Conservation (phyloP, 2,329 filamentous ascomycete species). For the Curvularia eragrostidis region DNA sequence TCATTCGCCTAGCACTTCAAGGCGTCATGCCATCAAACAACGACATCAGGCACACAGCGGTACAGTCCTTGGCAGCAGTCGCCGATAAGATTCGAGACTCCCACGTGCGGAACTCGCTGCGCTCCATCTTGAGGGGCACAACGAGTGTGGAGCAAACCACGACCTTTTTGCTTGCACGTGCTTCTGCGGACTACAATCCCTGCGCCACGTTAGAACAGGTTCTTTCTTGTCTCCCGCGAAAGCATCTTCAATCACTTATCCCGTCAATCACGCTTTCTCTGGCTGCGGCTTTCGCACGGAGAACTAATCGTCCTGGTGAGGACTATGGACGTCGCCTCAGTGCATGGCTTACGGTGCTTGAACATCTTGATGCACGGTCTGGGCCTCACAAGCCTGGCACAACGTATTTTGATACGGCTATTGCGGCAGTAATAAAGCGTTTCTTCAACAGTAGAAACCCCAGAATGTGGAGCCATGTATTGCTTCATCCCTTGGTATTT, state of each 20-base stretch:
- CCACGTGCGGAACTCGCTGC: constrained; percentile 7
- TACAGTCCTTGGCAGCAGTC: constrained; percentile 8
- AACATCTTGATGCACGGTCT: constrained; percentile 20
- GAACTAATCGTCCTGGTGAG: not conserved
- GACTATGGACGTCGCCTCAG: constrained; percentile 10
- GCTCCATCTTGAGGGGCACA: constrained; percentile 7
- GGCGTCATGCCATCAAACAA: constrained; percentile 7
- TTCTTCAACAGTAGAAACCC: constrained; percentile 1
- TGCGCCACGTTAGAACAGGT: constrained; percentile 12
- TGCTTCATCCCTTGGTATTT: constrained; percentile 12
- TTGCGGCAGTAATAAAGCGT: constrained; percentile 5
- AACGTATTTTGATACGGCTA: not conserved
- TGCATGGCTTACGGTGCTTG: constrained; percentile 31
- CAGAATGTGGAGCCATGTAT: not conserved
- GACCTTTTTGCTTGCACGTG: constrained; percentile 2
- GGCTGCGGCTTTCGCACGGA: constrained; percentile 8
- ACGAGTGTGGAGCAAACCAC: not conserved
- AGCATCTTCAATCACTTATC: constrained; percentile 14
- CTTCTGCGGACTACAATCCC: constrained; percentile 3
- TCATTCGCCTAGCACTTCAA: constrained; percentile 25
- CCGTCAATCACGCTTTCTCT: constrained; percentile 18
- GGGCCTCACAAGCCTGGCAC: not conserved
- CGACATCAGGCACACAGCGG: not conserved
- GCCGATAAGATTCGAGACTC: constrained; percentile 17
- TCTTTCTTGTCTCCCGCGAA: constrained; percentile 22